Percentiles rank a stretch among this genome's conserved stretches.
Evolutionary conservation across 139 green algal species (phyloP).

Genomic region (Picochlorum sp.): DNA sequence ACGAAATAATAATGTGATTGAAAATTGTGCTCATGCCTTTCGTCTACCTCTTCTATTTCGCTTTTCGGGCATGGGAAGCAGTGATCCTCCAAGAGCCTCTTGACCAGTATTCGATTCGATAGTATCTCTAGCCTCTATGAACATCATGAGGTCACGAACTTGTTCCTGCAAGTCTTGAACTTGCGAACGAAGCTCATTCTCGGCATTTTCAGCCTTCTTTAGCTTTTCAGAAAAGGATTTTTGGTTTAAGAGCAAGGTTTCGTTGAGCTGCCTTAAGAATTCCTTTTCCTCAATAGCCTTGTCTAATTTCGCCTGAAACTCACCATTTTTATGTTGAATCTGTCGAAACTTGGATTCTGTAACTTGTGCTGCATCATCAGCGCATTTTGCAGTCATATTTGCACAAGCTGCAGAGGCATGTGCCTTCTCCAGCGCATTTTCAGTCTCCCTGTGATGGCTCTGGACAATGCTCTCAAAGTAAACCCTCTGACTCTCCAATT

Average conservation of each 20-base stretch:
- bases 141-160: conserved; percentile 71
- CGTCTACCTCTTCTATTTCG: background rate
- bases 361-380: conserved; percentile 12
- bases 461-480: conserved; percentile 66
- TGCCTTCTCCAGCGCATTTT: conserved; percentile 16
- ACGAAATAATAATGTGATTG: background rate
- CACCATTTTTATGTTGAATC: conserved; percentile 46
- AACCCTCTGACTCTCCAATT: conserved; percentile 80
- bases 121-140: conserved; percentile 54
- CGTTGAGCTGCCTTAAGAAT: conserved; percentile 66
- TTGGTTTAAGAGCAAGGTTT: conserved; percentile 37
- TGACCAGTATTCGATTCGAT: no score
- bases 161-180: conserved; percentile 37
- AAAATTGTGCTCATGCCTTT: background rate
- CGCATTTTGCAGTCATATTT: background rate
- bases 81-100: conserved; percentile 12
- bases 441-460: conserved; percentile 15
- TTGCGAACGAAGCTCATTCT: conserved; percentile 21
- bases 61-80: conserved; percentile 17
- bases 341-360: conserved; percentile 27
- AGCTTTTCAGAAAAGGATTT: conserved; percentile 10
- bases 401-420: background rate
- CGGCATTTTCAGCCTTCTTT: conserved; percentile 23
- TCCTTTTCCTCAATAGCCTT: conserved; percentile 61
- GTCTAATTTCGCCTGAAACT: conserved; percentile 2